Base-by-base conservation (phyloP, 148 eudicot genomes). In the Heliamphora exappendiculata region DNA sequence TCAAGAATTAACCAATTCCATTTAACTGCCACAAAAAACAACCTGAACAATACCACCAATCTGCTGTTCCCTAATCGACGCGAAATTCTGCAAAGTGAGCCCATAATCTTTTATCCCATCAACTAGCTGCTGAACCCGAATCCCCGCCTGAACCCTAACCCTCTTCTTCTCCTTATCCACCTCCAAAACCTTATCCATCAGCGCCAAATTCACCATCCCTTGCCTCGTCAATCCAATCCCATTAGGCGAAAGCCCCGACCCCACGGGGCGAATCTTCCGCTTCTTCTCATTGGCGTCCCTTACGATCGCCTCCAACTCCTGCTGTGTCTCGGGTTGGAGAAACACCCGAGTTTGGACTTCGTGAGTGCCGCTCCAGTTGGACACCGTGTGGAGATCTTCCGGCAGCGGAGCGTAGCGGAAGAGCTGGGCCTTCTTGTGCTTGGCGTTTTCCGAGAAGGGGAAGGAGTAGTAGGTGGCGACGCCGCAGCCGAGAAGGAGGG, bases 31-130 rank as follows among this genome's bases (percentile, higher is more conserved):
- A 13, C 42, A 66, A 37, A 77, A 39, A 0, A 39, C 28, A 78
- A 90, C 96, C 96, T 94, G 98, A 85, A 94, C 76, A 84, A 94
- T 90, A 74, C 98, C 98, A 41, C 98, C 98, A 84, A 94, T 83
- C 67, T 94, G 98, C 83, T 92, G 98, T 78, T 92, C 98, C 64
- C 97, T 78, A 67, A 94, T 94, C 0, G 97, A 92, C 28, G 96
- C 98, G 65, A 92, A 94, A 82, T 94, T 94, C 91, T 94, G 97
- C 86, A 94, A 74, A 67, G 97, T 94, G 66, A 92, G 79, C 28
- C 98, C 98, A 85, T 74, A 75, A 26, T 89, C 93, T 64, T 92
- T 92, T 49, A 94, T 77, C 81, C 86, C 89, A 87, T 94, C 98
- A 72, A 94, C 98, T 55, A 94, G 88, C 85, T 89, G 82, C 86